Evolutionary conservation across 495 filamentous ascomycete species (phyloP).

Genomic region (Letharia columbiana): DNA sequence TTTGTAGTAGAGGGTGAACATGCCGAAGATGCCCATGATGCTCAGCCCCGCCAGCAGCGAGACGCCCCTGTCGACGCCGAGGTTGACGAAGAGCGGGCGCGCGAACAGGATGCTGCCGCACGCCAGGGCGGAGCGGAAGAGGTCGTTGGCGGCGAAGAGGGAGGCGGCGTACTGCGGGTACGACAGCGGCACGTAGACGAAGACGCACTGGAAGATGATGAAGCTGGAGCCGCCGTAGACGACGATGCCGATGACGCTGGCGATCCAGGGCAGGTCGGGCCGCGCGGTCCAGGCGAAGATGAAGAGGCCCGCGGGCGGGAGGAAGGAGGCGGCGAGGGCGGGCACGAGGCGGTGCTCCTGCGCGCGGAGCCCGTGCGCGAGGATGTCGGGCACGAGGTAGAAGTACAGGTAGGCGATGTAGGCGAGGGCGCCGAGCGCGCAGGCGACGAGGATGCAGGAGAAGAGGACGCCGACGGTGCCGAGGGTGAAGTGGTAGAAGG

Average conservation of each 20-base stretch:
- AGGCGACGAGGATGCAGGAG: constrained; percentile 51
- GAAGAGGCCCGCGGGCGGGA: constrained; percentile 49
- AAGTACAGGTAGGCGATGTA: constrained; percentile 46
- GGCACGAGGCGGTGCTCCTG: constrained; percentile 47
- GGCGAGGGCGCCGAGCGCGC: constrained; percentile 42
- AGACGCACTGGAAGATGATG: constrained; percentile 47
- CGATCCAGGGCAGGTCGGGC: constrained; percentile 50
- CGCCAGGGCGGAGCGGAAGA: constrained; percentile 37
- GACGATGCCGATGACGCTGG: constrained; percentile 47
- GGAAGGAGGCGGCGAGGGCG: constrained; percentile 45
- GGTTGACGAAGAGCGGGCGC: constrained; percentile 38
- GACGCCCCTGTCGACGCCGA: constrained; percentile 34
- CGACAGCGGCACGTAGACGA: constrained; percentile 43
- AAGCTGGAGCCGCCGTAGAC: constrained; percentile 42
- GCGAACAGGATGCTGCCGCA: constrained; percentile 42
- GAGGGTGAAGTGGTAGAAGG: constrained; percentile 52
- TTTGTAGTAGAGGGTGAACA: constrained; percentile 46
- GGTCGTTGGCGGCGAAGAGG: constrained; percentile 46
- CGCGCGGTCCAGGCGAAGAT: constrained; percentile 53
- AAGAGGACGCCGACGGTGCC: constrained; percentile 58
- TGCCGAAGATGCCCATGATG: constrained; percentile 29
- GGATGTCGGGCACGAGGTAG: constrained; percentile 44
- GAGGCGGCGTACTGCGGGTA: constrained; percentile 48
- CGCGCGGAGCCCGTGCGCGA: constrained; percentile 24
- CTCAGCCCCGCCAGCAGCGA: constrained; percentile 24